Conservation (phyloP, 1,139 yeast species). For the Groenewaldozyma sp. region DNA sequence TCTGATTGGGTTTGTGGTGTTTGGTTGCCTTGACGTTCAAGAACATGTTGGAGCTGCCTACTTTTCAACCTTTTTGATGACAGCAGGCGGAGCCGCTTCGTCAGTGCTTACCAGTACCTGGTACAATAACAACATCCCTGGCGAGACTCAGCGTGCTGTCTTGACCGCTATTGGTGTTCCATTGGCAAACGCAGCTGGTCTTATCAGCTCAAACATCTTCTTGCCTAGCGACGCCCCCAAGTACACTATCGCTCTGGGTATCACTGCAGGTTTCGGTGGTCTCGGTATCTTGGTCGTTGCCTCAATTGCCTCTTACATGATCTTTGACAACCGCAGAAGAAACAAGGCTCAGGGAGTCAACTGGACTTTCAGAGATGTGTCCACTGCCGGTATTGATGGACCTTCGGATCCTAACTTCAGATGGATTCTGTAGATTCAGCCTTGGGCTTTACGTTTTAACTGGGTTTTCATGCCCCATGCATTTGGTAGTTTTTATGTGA, state of each 20-base stretch:
- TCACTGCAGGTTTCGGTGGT: slow-evolving; percentile 40
- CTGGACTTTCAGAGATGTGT: slow-evolving; percentile 36
- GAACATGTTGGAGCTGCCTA: slow-evolving; percentile 38
- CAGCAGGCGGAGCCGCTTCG: slow-evolving; percentile 42
- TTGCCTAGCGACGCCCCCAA: slow-evolving; percentile 42
- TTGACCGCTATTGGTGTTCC: slow-evolving; percentile 42
- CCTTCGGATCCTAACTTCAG: slow-evolving; percentile 39
- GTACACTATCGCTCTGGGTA: slow-evolving; percentile 42
- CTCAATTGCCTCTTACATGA: slow-evolving; percentile 28
- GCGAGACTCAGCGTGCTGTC: slow-evolving; percentile 41
- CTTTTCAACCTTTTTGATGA: slow-evolving; percentile 46
- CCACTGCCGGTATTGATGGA: slow-evolving; percentile 39
- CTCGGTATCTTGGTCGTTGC: slow-evolving; percentile 27
- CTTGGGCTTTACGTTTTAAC: too few species aligned
- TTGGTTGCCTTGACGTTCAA: slow-evolving; percentile 37
- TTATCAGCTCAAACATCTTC: slow-evolving; percentile 46
- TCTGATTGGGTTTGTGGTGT: slow-evolving; percentile 38
- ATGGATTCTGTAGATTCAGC: slow-evolving; percentile 36
- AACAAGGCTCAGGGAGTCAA: slow-evolving; percentile 36
- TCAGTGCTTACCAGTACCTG: slow-evolving; percentile 42
- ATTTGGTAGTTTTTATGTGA: too few species aligned
- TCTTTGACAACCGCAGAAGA: slow-evolving; percentile 36
- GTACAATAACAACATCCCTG: slow-evolving; percentile 45
- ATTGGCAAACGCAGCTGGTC: slow-evolving; percentile 50
- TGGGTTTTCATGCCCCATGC: too few species aligned